These are phyloP conservation scores for Paxillus involutus DNA, from an alignment of 768 basidiomycete genomes.

Conservation along the genomic window DNA sequence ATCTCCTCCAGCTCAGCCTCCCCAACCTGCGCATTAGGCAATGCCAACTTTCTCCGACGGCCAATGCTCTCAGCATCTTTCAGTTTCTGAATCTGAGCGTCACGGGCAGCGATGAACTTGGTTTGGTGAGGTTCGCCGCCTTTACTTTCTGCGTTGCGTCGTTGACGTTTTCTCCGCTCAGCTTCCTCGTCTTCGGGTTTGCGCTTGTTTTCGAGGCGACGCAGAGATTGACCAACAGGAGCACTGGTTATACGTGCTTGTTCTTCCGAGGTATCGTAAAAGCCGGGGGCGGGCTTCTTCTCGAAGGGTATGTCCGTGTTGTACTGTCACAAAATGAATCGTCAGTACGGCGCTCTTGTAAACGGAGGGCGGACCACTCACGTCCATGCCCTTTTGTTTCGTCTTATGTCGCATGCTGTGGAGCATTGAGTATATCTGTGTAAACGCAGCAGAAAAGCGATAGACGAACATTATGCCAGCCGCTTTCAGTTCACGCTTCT, in stretches of 20 bases:
- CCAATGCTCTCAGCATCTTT: constrained; percentile 98
- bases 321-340: constrained; percentile 53
- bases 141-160: constrained; percentile 60
- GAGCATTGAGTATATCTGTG: constrained; percentile 1
- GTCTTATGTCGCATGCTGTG: constrained; percentile 86
- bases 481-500: constrained; percentile 96
- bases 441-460: neutral
- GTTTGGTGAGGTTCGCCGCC: constrained; percentile 77
- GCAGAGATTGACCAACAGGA: constrained; percentile 87
- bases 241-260: constrained; percentile 84
- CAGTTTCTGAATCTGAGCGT: constrained; percentile 96
- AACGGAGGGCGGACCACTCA: constrained; percentile 37
- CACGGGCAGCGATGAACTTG: constrained; percentile 94
- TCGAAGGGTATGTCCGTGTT: constrained; percentile 99
- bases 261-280: constrained; percentile 96
- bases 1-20: constrained; percentile 96
- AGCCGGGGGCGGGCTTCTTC: constrained; percentile 92
- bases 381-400: constrained; percentile 98
- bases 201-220: constrained; percentile 93
- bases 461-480: constrained; percentile 89
- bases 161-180: constrained; percentile 87
- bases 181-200: constrained; percentile 93
- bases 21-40: constrained; percentile 91
- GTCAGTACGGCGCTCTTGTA: neutral
- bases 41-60: constrained; percentile 75